Evolutionary conservation across 2,329 filamentous ascomycete genomes (phyloP).

Genomic region (Cordyceps fumosorosea): DNA sequence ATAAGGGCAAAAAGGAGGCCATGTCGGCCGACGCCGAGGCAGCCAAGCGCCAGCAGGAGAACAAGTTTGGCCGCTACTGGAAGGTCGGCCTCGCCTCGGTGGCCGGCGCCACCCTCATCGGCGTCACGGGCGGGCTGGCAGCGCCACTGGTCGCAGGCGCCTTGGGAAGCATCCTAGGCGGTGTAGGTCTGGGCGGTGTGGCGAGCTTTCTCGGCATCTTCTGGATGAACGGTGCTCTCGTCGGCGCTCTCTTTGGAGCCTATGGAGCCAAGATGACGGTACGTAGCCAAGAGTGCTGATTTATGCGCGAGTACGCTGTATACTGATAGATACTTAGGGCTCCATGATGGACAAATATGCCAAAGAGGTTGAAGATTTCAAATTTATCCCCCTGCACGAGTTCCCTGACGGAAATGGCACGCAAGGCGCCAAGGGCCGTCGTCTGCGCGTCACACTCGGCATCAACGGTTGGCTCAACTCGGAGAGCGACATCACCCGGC

Average conservation of each 20-base stretch:
- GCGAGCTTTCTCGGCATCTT: constrained; percentile 81
- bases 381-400: constrained; percentile 65
- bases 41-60: constrained; percentile 64
- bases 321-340: constrained; percentile 37
- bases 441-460: constrained; percentile 74
- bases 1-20: constrained; percentile 31
- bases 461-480: constrained; percentile 80
- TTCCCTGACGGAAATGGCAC: not conserved
- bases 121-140: constrained; percentile 84
- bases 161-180: constrained; percentile 77
- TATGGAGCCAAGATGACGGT: constrained; percentile 72
- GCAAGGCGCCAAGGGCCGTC: constrained; percentile 28
- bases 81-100: constrained; percentile 87
- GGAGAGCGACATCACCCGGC: constrained; percentile 67
- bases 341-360: constrained; percentile 85
- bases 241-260: constrained; percentile 82
- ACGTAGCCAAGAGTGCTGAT: constrained; percentile 14
- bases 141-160: constrained; percentile 83
- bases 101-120: constrained; percentile 83
- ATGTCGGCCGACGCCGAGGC: constrained; percentile 74
- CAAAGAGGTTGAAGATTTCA: constrained; percentile 74
- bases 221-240: constrained; percentile 77
- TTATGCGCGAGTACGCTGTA: not conserved
- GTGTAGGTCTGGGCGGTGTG: constrained; percentile 76
- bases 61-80: constrained; percentile 67